phyloP scores from a whole-genome alignment of 1,284 basidiomycete species.

The Schizophyllum commune region DNA sequence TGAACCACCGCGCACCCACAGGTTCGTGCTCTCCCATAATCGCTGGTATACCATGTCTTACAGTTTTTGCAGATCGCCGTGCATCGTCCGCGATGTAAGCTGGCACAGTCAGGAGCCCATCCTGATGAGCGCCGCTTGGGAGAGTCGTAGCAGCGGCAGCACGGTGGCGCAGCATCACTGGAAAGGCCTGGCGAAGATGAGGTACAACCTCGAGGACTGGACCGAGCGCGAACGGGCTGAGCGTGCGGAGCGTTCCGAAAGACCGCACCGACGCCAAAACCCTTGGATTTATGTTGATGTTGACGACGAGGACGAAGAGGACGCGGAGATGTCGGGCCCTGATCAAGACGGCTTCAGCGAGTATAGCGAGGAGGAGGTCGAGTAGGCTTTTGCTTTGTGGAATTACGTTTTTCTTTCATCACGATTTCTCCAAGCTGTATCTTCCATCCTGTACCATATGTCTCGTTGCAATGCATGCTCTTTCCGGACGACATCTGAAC shows the following conservation, averaged over 20 bases:
- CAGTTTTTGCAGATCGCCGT: slow-evolving; percentile 20
- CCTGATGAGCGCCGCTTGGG: slow-evolving; percentile 90
- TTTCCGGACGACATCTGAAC: too few relatives aligned
- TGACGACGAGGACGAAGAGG: background rate
- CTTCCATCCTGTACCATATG: background rate
- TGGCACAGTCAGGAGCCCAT: slow-evolving; percentile 89
- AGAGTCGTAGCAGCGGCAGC: slow-evolving; percentile 54
- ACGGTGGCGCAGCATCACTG: slow-evolving; percentile 87
- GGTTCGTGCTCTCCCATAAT: background rate
- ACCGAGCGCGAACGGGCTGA: slow-evolving; percentile 40
- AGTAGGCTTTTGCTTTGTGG: background rate
- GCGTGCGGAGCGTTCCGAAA: background rate
- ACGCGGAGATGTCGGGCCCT: background rate
- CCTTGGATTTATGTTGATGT: background rate
- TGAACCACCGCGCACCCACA: slow-evolving; percentile 23
- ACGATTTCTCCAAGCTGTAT: too few relatives aligned
- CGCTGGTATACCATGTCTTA: slow-evolving; percentile 1
- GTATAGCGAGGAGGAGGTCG: background rate
- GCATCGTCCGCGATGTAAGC: slow-evolving; percentile 87
- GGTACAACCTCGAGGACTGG: slow-evolving; percentile 66
- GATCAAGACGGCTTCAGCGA: background rate
- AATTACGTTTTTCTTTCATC: background rate
- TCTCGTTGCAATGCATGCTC: background rate
- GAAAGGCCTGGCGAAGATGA: slow-evolving; percentile 80
- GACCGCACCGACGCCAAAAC: background rate